Percentiles rank a stretch among this genome's conserved stretches.
phyloP scores from a whole-genome alignment of 441 rosid species.

The Croton setiger region DNA sequence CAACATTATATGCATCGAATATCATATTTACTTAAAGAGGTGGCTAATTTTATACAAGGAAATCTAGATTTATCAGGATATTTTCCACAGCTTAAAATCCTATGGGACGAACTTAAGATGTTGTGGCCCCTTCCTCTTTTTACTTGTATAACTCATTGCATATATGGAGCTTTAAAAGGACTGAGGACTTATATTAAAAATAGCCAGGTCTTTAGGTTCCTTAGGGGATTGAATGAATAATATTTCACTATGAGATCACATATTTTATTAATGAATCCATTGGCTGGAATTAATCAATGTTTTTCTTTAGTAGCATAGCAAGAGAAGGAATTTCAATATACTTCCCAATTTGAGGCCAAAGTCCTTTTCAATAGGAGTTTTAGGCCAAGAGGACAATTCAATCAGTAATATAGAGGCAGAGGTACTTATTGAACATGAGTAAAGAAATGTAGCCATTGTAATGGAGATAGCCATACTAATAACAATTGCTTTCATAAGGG shows the following conservation, averaged over 20 bases:
- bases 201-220: background rate
- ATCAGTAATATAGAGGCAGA: no score
- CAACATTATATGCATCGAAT: no score
- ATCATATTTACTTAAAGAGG: background rate
- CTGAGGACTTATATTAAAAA: no score
- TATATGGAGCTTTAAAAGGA: background rate
- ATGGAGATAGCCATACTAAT: no score
- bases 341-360: background rate
- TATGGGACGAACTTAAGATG: background rate
- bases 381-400: no score
- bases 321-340: no score
- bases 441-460: no score
- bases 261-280: background rate
- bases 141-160: background rate
- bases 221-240: background rate
- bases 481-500: no score
- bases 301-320: background rate
- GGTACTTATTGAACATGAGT: no score
- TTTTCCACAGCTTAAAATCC: background rate
- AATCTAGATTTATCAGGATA: background rate
- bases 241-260: background rate
- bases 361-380: no score
- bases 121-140: background rate
- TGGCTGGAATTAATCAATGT: no score
- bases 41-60: no score